phyloP scores from a whole-genome alignment of 2,329 filamentous ascomycete species.

The Rhynchosporium agropyri region DNA sequence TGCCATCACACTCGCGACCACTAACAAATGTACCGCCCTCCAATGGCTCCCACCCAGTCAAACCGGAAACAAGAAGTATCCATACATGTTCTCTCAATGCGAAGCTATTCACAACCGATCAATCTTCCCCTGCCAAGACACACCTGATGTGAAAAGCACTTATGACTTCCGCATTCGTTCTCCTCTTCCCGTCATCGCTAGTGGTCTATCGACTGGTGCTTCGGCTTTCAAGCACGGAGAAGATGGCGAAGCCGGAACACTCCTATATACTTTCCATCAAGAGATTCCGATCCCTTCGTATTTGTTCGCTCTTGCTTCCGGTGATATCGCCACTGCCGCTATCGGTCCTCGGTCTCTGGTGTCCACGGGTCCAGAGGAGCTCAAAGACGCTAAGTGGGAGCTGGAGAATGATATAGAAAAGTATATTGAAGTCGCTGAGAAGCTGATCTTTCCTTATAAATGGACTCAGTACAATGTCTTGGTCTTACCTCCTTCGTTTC shows the following conservation, averaged over 20 bases:
- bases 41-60: conserved; percentile 95
- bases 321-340: conserved; percentile 81
- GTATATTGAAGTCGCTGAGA: conserved; percentile 85
- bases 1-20: conserved; percentile 76
- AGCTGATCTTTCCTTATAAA: conserved; percentile 79
- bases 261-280: conserved; percentile 84
- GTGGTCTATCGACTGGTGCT: conserved; percentile 67
- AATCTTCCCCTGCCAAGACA: conserved; percentile 96
- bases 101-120: conserved; percentile 95
- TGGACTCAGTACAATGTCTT: conserved; percentile 97
- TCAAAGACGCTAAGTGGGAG: conserved; percentile 85
- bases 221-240: conserved; percentile 54
- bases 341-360: conserved; percentile 86
- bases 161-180: conserved; percentile 88
- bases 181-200: conserved; percentile 86
- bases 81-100: conserved; percentile 98
- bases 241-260: conserved; percentile 53
- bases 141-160: conserved; percentile 95
- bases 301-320: conserved; percentile 86
- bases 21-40: conserved; percentile 83
- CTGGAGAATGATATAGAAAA: conserved; percentile 88
- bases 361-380: conserved; percentile 84
- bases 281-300: conserved; percentile 92
- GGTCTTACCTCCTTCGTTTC: conserved; percentile 86
- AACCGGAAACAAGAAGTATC: conserved; percentile 92